phyloP scores from a whole-genome alignment of 257 asterid genomes.

The Phtheirospermum japonicum region DNA sequence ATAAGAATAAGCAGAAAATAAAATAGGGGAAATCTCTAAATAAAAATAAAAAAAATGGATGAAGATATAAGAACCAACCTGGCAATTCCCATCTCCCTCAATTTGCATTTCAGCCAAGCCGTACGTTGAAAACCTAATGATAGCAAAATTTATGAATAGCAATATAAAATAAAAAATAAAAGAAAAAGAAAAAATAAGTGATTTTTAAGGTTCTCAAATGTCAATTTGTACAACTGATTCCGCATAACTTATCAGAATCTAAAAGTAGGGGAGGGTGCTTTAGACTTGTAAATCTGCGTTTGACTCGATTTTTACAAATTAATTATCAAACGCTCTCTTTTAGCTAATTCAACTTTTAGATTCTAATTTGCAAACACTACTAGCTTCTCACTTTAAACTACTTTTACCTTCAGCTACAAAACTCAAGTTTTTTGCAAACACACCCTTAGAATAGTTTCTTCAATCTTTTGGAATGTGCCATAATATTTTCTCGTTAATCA shows the following conservation, averaged over 20 bases:
- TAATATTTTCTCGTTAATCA: too few relatives aligned
- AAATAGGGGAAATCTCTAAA: background rate
- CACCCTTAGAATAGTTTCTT: background rate
- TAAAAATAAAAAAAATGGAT: background rate
- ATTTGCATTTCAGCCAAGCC: slow-evolving; percentile 83
- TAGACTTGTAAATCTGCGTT: too few relatives aligned
- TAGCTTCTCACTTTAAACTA: background rate
- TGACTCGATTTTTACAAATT: background rate
- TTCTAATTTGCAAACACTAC: background rate
- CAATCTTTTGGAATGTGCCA: background rate
- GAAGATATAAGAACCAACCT: slow-evolving; percentile 49
- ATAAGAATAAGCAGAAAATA: background rate
- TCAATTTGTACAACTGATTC: too few relatives aligned
- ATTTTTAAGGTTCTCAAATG: too few relatives aligned
- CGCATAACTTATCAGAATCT: too few relatives aligned
- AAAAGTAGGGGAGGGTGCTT: background rate
- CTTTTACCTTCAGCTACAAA: background rate
- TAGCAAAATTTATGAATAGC: slow-evolving; percentile 28
- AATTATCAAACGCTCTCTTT: background rate
- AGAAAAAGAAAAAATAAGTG: too few relatives aligned
- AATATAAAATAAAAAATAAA: too few relatives aligned
- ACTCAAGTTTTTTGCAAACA: background rate
- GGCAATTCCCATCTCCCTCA: slow-evolving; percentile 98
- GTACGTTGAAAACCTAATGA: slow-evolving; percentile 71
- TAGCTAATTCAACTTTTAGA: background rate